A percentile compares a stretch with the other conserved stretches of the same genome.
These are phyloP conservation scores for Ceratobasidium sp. DNA, from an alignment of 1,284 basidiomycete genomes.

Conservation along the genomic window DNA sequence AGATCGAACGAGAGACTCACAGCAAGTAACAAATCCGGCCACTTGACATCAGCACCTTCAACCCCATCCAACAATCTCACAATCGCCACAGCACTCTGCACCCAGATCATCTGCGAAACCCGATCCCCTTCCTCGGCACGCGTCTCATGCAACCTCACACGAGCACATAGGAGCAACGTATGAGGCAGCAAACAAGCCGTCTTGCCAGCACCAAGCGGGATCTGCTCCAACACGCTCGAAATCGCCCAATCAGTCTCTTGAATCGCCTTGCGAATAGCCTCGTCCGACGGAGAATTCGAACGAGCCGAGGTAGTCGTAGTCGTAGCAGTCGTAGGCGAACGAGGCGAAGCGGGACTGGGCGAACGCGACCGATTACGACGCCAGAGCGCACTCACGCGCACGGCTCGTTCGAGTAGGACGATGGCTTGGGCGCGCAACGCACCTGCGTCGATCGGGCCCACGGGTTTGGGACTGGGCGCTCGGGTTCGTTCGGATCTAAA, in stretches of 20 bases:
- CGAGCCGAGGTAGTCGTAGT: too few relatives aligned
- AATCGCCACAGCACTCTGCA: slow-evolving; percentile 38
- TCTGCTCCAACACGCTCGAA: slow-evolving; percentile 38
- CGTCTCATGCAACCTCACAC: slow-evolving; percentile 26
- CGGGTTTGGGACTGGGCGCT: slow-evolving; percentile 22
- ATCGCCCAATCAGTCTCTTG: slow-evolving; percentile 34
- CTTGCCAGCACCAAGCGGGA: slow-evolving; percentile 3
- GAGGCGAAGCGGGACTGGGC: not conserved
- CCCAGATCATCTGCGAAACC: slow-evolving; percentile 35
- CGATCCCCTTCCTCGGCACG: not conserved
- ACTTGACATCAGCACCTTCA: not conserved
- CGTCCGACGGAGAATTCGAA: not conserved
- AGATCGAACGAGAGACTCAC: slow-evolving; percentile 6
- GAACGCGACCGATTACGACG: not conserved
- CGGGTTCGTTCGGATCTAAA: slow-evolving; percentile 4
- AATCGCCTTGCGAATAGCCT: not conserved
- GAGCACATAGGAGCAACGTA: slow-evolving; percentile 31
- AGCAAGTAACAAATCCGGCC: slow-evolving; percentile 32
- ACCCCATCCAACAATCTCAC: slow-evolving; percentile 29
- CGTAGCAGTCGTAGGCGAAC: not conserved
- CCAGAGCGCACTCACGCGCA: slow-evolving; percentile 21
- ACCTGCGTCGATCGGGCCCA: not conserved
- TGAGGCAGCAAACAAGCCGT: slow-evolving; percentile 14
- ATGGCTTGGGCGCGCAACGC: slow-evolving; percentile 21
- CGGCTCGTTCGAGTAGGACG: slow-evolving; percentile 34